These are phyloP conservation scores for Pythium diclinum DNA, from an alignment of 352 stramenopile species.

Conservation along the genomic window DNA sequence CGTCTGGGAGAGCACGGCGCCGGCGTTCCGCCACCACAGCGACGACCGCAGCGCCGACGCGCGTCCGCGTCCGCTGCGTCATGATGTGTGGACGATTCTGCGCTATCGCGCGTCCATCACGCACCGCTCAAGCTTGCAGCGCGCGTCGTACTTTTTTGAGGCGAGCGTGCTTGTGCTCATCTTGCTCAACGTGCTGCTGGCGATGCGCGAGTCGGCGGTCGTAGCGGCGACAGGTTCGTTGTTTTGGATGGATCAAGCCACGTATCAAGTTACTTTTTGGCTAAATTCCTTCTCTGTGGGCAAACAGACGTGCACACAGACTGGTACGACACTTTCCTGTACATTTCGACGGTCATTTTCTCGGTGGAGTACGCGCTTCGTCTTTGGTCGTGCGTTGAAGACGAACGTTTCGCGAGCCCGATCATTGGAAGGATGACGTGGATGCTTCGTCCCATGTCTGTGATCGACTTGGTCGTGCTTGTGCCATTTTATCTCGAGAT, in stretches of 20 bases:
- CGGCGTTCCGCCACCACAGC: conserved; percentile 2
- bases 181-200: conserved; percentile 71
- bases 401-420: conserved; percentile 53
- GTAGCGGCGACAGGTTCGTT: conserved; percentile 20
- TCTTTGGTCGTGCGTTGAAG: conserved; percentile 81
- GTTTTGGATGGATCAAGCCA: neutral
- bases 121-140: conserved; percentile 54
- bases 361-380: conserved; percentile 71
- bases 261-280: too few species aligned
- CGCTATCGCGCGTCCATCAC: conserved; percentile 67
- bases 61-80: conserved; percentile 30
- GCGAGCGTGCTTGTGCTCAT: conserved; percentile 69
- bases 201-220: conserved; percentile 56
- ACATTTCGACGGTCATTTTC: conserved; percentile 72
- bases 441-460: conserved; percentile 76
- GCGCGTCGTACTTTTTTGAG: conserved; percentile 67
- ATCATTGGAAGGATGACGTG: conserved; percentile 66
- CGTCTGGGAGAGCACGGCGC: conserved; percentile 32
- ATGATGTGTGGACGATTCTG: conserved; percentile 72
- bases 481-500: conserved; percentile 84
- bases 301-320: conserved; percentile 34
- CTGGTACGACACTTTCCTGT: conserved; percentile 79
- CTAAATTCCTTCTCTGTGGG: neutral
- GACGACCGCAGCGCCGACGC: conserved; percentile 4
- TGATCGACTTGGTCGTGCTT: conserved; percentile 76